Evolutionary conservation across 352 stramenopile species (phyloP).

Genomic region (Phytopythium montanum): DNA sequence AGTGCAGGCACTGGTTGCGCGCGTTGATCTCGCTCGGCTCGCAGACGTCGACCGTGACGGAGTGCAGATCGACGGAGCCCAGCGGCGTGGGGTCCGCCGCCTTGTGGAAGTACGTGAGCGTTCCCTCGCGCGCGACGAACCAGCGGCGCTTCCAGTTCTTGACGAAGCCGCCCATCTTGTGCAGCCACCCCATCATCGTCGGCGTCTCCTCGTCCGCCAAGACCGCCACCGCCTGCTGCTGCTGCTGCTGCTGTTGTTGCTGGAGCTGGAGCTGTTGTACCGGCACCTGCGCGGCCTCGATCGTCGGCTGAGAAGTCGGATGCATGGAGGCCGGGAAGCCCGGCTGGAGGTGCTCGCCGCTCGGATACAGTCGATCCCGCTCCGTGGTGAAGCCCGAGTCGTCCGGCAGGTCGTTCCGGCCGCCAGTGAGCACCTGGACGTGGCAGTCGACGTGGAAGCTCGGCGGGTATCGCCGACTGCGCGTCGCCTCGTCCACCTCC

Average conservation of each 20-base stretch:
- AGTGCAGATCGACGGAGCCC: slow-evolving; percentile 57
- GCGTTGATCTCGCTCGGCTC: slow-evolving; percentile 54
- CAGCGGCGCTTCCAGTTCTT: slow-evolving; percentile 86
- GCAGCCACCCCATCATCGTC: slow-evolving; percentile 68
- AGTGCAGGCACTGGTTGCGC: slow-evolving; percentile 52
- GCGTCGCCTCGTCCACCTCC: slow-evolving; percentile 56
- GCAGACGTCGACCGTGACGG: slow-evolving; percentile 56
- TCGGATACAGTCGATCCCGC: slow-evolving; percentile 6
- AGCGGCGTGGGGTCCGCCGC: slow-evolving; percentile 63
- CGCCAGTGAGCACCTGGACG: slow-evolving; percentile 28
- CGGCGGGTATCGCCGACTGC: slow-evolving; percentile 46
- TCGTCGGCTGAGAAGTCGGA: background rate
- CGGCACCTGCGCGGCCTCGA: background rate
- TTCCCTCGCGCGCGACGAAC: slow-evolving; percentile 77
- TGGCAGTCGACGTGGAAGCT: slow-evolving; percentile 57
- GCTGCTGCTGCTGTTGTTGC: background rate
- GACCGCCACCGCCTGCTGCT: slow-evolving; percentile 15
- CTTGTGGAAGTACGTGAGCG: slow-evolving; percentile 74
- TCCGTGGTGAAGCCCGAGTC: slow-evolving; percentile 6
- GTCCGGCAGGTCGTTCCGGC: slow-evolving; percentile 8
- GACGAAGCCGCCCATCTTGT: slow-evolving; percentile 77
- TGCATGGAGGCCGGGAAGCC: slow-evolving; percentile 3
- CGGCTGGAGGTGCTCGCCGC: background rate
- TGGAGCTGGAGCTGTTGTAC: background rate
- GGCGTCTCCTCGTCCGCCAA: slow-evolving; percentile 25